A percentile compares a stretch with the other conserved stretches of the same genome.
Conservation (phyloP, 2,329 filamentous ascomycete species). For the Dactylellina haptotyla region DNA sequence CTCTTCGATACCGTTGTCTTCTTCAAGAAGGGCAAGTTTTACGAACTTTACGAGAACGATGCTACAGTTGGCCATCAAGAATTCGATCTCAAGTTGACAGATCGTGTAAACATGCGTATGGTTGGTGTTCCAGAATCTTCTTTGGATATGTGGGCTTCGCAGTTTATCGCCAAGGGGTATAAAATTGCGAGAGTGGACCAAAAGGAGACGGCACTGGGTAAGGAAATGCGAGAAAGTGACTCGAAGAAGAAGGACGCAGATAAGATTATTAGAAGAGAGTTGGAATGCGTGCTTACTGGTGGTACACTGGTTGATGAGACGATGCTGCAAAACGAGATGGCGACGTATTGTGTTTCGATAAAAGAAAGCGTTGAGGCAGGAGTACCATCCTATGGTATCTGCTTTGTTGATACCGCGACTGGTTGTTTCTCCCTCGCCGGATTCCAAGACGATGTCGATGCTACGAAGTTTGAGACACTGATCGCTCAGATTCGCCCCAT, state of each 20-base stretch:
- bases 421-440: slow-evolving; percentile 94
- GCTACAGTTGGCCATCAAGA: slow-evolving; percentile 92
- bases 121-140: slow-evolving; percentile 96
- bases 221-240: slow-evolving; percentile 97
- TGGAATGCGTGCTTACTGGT: slow-evolving; percentile 88
- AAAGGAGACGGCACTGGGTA: slow-evolving; percentile 92
- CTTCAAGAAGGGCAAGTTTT: slow-evolving; percentile 99
- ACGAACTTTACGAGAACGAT: slow-evolving; percentile 97
- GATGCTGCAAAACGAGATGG: slow-evolving; percentile 98
- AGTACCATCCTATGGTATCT: slow-evolving; percentile 84
- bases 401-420: slow-evolving; percentile 94
- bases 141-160: slow-evolving; percentile 95
- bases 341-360: slow-evolving; percentile 93
- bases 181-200: slow-evolving; percentile 98
- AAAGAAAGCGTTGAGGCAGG: slow-evolving; percentile 75
- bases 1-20: slow-evolving; percentile 98
- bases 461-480: slow-evolving; percentile 97
- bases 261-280: slow-evolving; percentile 90
- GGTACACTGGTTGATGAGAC: slow-evolving; percentile 93
- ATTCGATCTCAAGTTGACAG: slow-evolving; percentile 96
- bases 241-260: slow-evolving; percentile 77
- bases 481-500: slow-evolving; percentile 90
- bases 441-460: slow-evolving; percentile 88
- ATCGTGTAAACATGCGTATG: slow-evolving; percentile 99
- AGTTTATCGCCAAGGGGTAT: slow-evolving; percentile 97